These are phyloP conservation scores for Nitzschia sp. DNA, from an alignment of 108 stramenopile genomes.

Conservation along the genomic window DNA sequence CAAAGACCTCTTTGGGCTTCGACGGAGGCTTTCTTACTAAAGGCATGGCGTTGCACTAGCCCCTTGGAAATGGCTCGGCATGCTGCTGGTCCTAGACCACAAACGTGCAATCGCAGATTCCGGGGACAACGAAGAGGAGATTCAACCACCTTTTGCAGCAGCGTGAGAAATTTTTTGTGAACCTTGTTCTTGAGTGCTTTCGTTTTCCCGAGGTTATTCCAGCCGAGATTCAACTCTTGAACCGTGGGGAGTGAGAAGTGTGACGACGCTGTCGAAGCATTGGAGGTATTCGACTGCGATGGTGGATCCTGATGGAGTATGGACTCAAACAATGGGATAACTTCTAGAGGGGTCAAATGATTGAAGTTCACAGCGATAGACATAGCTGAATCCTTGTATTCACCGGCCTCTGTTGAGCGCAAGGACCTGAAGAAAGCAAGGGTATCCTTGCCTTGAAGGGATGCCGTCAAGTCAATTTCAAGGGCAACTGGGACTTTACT, in stretches of 20 bases:
- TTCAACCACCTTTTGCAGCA: conserved; percentile 24
- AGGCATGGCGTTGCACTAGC: conserved; percentile 34
- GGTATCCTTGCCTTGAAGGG: conserved; percentile 34
- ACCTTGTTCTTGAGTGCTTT: conserved; percentile 12
- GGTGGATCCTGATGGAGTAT: conserved; percentile 6
- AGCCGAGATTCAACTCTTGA: neutral
- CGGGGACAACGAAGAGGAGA: conserved; percentile 38
- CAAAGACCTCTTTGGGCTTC: neutral
- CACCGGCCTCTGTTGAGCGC: neutral
- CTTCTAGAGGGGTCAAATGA: conserved; percentile 18
- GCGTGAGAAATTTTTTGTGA: conserved; percentile 16
- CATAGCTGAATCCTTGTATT: neutral
- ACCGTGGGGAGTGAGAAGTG: too few species aligned
- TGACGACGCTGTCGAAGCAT: neutral
- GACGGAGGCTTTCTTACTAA: neutral
- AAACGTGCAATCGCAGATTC: conserved; percentile 51
- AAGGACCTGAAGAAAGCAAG: conserved; percentile 16
- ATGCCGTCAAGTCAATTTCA: conserved; percentile 36
- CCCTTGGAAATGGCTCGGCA: conserved; percentile 74
- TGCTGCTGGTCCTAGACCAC: conserved; percentile 66
- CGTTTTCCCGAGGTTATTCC: conserved; percentile 1
- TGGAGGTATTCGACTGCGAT: conserved; percentile 2
- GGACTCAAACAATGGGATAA: conserved; percentile 12
- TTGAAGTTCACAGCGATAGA: conserved; percentile 18
- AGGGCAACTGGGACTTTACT: too few species aligned